These are phyloP conservation scores for Epithele typhae DNA, from an alignment of 768 basidiomycete genomes.

Conservation along the genomic window DNA sequence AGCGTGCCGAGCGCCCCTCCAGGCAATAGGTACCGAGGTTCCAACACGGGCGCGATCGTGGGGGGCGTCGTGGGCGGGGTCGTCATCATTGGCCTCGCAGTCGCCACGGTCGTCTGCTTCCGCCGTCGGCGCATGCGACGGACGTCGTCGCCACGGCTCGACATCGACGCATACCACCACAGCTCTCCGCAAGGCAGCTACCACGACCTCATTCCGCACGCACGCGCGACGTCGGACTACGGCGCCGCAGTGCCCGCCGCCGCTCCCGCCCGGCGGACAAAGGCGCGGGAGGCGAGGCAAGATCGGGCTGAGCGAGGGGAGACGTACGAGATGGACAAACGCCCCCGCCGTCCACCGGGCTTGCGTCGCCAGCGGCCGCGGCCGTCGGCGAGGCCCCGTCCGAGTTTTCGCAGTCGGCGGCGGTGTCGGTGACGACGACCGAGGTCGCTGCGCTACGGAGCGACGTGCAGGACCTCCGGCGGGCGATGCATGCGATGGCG, in stretches of 20 bases:
- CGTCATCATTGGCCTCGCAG: background rate
- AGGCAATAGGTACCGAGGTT: background rate
- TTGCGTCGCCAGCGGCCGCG: too few relatives aligned
- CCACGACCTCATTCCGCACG: background rate
- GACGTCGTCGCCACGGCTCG: background rate
- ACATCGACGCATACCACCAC: background rate
- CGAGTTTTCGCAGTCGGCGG: background rate
- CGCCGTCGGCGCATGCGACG: background rate
- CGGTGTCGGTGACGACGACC: constrained; percentile 11
- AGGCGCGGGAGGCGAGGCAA: background rate
- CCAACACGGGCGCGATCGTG: background rate
- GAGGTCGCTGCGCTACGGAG: constrained; percentile 20
- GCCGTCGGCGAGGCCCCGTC: too few relatives aligned
- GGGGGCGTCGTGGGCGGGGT: background rate
- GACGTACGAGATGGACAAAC: too few relatives aligned
- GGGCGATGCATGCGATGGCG: constrained; percentile 19
- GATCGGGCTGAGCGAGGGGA: too few relatives aligned
- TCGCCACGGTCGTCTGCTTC: background rate
- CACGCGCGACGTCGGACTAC: too few relatives aligned
- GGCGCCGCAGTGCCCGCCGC: too few relatives aligned
- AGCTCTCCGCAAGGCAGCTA: background rate
- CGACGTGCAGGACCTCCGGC: constrained; percentile 26
- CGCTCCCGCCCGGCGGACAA: too few relatives aligned
- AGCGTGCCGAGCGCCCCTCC: too few relatives aligned
- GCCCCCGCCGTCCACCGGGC: too few relatives aligned